These are phyloP conservation scores for Thecaphora thlaspeos DNA, from an alignment of 1,284 basidiomycete species.

Conservation along the genomic window DNA sequence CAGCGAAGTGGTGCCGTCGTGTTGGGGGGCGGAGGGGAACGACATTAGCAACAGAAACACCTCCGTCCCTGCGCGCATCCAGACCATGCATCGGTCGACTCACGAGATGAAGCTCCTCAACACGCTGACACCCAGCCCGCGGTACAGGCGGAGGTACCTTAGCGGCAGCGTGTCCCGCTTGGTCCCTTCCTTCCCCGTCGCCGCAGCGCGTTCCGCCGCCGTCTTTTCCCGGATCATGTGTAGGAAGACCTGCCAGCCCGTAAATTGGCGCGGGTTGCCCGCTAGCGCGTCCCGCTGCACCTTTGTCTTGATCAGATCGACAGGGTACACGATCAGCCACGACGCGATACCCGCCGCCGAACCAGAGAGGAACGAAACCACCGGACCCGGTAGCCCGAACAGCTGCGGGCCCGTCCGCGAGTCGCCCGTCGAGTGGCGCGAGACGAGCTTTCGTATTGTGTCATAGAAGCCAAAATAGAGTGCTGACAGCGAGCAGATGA, in stretches of 20 bases:
- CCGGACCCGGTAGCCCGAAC: slow-evolving; percentile 44
- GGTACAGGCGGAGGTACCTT: slow-evolving; percentile 50
- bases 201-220: slow-evolving; percentile 1
- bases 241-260: slow-evolving; percentile 69
- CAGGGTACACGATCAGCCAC: slow-evolving; percentile 55
- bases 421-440: slow-evolving; percentile 28
- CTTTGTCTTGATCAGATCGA: slow-evolving; percentile 81
- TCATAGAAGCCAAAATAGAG: slow-evolving; percentile 57
- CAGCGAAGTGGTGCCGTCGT: background rate
- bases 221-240: slow-evolving; percentile 69
- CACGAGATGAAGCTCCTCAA: slow-evolving; percentile 53
- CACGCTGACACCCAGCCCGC: slow-evolving; percentile 53
- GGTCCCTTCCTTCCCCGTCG: no score
- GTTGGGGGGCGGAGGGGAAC: no score
- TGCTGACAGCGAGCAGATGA: slow-evolving; percentile 6
- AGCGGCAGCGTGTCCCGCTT: slow-evolving; percentile 59
- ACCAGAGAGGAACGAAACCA: slow-evolving; percentile 53
- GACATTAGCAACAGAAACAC: no score
- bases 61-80: no score
- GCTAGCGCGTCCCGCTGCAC: slow-evolving; percentile 83
- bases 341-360: slow-evolving; percentile 50
- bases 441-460: slow-evolving; percentile 42
- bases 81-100: slow-evolving; percentile 7
- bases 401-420: slow-evolving; percentile 14
- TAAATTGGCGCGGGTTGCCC: slow-evolving; percentile 68